Evolutionary conservation across 768 basidiomycete species (phyloP).

Genomic region (Psilocybe cubensis): DNA sequence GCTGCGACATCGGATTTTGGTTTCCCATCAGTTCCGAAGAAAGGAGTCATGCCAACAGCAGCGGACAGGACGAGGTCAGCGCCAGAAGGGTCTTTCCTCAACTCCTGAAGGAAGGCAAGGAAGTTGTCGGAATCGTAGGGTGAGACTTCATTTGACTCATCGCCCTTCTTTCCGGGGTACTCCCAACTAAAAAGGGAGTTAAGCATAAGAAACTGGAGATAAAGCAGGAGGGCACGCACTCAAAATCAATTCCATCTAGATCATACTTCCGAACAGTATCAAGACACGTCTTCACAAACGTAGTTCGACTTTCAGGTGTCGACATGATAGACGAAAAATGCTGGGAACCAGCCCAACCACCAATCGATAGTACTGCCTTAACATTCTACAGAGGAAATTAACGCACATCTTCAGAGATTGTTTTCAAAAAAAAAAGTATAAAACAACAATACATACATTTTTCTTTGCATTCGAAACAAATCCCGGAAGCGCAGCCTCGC

Average conservation of each 20-base stretch:
- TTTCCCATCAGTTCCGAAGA: conserved; percentile 47
- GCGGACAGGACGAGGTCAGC: conserved; percentile 57
- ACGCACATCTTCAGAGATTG: neutral
- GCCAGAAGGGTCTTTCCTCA: conserved; percentile 56
- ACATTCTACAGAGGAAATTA: conserved; percentile 44
- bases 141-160: conserved; percentile 65
- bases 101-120: conserved; percentile 71
- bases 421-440: neutral
- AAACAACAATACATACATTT: conserved; percentile 36
- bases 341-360: conserved; percentile 67
- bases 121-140: conserved; percentile 73
- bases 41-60: conserved; percentile 41
- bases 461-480: conserved; percentile 54
- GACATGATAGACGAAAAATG: conserved; percentile 65
- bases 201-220: neutral
- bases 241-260: conserved; percentile 61
- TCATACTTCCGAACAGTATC: conserved; percentile 48
- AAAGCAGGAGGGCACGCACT: conserved; percentile 30
- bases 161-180: conserved; percentile 69
- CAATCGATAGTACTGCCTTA: conserved; percentile 59
- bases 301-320: conserved; percentile 53
- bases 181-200: conserved; percentile 62
- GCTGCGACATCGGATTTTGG: conserved; percentile 69
- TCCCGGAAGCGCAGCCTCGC: conserved; percentile 44
- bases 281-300: conserved; percentile 57